Conservation (phyloP, 768 basidiomycete species). For the Mrakia gelida region DNA sequence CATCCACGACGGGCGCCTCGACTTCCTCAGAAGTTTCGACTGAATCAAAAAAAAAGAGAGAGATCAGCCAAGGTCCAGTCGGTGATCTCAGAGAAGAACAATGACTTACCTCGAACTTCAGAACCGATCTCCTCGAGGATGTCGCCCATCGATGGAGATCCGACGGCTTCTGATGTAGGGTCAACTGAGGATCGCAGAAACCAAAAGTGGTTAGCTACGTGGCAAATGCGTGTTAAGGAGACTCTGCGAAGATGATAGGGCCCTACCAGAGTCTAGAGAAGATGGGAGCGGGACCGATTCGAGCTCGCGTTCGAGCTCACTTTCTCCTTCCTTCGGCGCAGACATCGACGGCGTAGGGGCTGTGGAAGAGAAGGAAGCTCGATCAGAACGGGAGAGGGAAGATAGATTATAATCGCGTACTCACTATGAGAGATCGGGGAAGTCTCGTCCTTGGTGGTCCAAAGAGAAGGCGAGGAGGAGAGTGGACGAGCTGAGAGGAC, state of each 20-base stretch:
- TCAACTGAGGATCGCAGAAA: not conserved
- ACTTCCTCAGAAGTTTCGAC: not conserved
- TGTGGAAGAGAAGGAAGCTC: not conserved
- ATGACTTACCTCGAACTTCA: not conserved
- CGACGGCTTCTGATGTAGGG: not conserved
- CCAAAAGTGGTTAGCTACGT: not conserved
- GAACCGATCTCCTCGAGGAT: constrained; percentile 11
- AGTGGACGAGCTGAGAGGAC: not conserved
- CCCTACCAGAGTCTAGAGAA: not conserved
- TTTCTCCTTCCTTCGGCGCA: not conserved
- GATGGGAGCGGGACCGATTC: not conserved
- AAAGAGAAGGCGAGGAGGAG: not conserved
- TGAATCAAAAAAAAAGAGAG: too few species aligned
- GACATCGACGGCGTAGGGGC: not conserved
- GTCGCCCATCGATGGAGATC: not conserved
- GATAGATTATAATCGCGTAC: not conserved
- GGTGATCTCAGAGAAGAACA: not conserved
- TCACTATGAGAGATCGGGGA: not conserved
- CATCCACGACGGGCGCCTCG: too few species aligned
- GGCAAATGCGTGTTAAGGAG: not conserved
- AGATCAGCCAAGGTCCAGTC: too few species aligned
- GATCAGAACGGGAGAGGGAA: not conserved
- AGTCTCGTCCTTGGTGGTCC: not conserved
- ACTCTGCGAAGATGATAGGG: not conserved
- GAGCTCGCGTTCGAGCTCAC: constrained; percentile 10